phyloP scores from a whole-genome alignment of 192 early-diverging fungal genomes.

The Chytriomyces sp. region DNA sequence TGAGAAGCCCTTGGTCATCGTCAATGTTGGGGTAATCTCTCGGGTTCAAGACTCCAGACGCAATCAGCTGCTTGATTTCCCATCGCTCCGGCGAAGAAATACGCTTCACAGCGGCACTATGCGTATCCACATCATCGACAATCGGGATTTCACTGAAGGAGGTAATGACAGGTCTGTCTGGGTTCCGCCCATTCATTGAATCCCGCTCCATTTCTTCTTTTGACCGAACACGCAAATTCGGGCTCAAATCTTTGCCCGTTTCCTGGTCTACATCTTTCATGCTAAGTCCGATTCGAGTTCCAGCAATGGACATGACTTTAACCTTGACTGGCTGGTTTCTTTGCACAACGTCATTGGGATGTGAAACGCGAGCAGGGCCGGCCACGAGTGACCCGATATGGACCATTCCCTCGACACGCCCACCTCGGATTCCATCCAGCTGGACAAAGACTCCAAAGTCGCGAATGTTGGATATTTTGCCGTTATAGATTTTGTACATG shows the following conservation, averaged over 20 bases:
- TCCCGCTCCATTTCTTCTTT: conserved; percentile 70
- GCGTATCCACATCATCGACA: conserved; percentile 45
- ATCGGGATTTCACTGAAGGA: conserved; percentile 53
- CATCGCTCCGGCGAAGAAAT: conserved; percentile 93
- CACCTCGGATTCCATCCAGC: conserved; percentile 77
- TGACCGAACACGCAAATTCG: conserved; percentile 73
- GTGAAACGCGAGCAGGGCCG: conserved; percentile 66
- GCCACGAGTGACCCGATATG: conserved; percentile 77
- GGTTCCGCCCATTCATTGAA: conserved; percentile 56
- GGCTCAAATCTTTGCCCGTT: conserved; percentile 87
- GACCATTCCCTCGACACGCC: conserved; percentile 83
- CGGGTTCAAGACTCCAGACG: conserved; percentile 85
- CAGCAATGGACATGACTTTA: conserved; percentile 91
- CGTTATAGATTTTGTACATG: conserved; percentile 91
- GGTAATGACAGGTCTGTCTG: conserved; percentile 68
- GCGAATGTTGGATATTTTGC: conserved; percentile 79
- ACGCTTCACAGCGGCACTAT: conserved; percentile 64
- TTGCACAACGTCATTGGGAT: conserved; percentile 86
- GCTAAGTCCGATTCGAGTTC: conserved; percentile 80
- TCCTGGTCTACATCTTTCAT: conserved; percentile 97
- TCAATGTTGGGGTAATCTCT: conserved; percentile 87
- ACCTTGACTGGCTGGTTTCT: conserved; percentile 86
- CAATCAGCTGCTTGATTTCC: conserved; percentile 98
- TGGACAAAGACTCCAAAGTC: conserved; percentile 95
- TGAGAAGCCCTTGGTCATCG: conserved; percentile 82